Evolutionary conservation across 2,329 filamentous ascomycete genomes (phyloP), one percentile per base, ranked within the genome.

Genomic region (Tolypocladium album): DNA sequence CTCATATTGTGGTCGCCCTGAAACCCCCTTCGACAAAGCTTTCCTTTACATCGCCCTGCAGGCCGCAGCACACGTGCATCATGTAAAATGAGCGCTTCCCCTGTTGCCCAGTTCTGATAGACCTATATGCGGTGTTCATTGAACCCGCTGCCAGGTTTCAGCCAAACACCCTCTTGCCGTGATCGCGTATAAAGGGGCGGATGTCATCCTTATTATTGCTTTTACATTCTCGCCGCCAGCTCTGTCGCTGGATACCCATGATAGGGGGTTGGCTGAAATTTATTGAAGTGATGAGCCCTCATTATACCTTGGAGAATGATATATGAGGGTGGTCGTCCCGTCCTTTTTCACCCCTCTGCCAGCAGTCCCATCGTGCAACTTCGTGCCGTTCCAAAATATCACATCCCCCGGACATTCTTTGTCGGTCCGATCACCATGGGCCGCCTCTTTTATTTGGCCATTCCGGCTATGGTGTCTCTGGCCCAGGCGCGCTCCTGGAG

Each of bases 391-490:
- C n/a, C 22, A n/a, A 5, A 42, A 42, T 8, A 42, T 12, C 36
- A 13, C 3, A 12, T 38, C 12, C 2, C 11, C 12, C 2, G 11
- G 36, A 9, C 36, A 12, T 38, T 38, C 36, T 38, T 38, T 13
- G 1, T 38, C 11, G 9, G 13, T 57, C 27, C 34, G 43, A 40
- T 57, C 31, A 58, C 55, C 24, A 72, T 71, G 69, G 63, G 68
- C 60, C 68, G 63, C 53, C 59, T 67, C 56, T 24, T 67, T 40
- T 60, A 67, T 20, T 66, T 66, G 64, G 65, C 67, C 55, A 31
- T 67, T 36, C 59, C 74, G 62, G 68, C 66, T 38, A 60, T 69
- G 43, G 64, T 66, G 22, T 60, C 67, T 45, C 27, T 69, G n/a
- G 64, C 63, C 8, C 64, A 71, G 22, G 72, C 70, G 52, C 66